Evolutionary conservation across 164 flowering plant genomes (phyloP).

Genomic region (Houttuynia cordata): DNA sequence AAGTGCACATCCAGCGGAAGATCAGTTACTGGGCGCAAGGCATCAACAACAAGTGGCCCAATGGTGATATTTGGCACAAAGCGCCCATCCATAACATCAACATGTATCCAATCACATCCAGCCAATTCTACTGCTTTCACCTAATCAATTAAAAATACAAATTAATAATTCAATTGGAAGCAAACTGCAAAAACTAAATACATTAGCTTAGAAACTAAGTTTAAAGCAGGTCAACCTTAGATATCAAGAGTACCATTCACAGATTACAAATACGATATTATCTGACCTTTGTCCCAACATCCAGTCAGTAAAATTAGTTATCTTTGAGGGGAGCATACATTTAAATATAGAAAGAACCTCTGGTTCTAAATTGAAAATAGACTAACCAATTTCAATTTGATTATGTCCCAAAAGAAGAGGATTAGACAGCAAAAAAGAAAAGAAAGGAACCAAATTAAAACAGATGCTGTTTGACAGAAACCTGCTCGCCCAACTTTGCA

Average conservation of each 20-base stretch:
- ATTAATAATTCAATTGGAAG: neutral
- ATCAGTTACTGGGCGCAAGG: constrained; percentile 94
- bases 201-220: neutral
- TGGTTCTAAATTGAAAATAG: no score
- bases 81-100: constrained; percentile 99
- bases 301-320: no score
- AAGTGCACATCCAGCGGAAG: constrained; percentile 96
- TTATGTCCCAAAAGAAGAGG: no score
- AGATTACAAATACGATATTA: no score
- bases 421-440: neutral
- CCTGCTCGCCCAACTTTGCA: constrained; percentile 96
- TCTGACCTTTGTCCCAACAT: no score
- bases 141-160: constrained; percentile 17
- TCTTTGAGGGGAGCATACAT: no score
- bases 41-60: constrained; percentile 95
- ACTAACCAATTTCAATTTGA: no score
- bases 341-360: no score
- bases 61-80: constrained; percentile 98
- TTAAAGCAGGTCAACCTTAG: neutral
- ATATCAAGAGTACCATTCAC: no score
- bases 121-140: constrained; percentile 98
- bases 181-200: neutral
- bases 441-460: neutral
- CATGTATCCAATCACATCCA: constrained; percentile 99
- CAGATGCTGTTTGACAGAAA: neutral